phyloP scores from a whole-genome alignment of 371 early-diverging fungal genomes.

The Lichtheimia ornata region DNA sequence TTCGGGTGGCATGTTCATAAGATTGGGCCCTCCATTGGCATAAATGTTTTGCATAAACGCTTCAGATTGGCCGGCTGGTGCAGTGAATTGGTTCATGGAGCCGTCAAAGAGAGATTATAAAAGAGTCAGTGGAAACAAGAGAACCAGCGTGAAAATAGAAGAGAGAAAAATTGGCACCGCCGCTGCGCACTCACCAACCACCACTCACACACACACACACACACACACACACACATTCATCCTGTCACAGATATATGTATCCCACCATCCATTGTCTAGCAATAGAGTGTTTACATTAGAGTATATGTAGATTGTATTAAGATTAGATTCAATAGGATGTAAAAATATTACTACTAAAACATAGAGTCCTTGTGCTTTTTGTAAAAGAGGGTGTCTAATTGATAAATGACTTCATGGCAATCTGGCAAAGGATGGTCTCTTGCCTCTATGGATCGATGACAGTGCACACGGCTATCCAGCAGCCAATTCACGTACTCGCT shows the following conservation, averaged over 20 bases:
- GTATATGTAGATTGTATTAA: no score
- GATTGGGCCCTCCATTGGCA: conserved; percentile 20
- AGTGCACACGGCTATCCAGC: conserved; percentile 34
- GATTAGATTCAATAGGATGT: not conserved
- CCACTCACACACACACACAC: no score
- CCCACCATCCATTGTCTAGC: no score
- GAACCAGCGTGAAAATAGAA: no score
- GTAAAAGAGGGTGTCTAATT: conserved; percentile 10
- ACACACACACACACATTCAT: no score
- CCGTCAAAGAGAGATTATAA: no score
- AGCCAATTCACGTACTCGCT: conserved; percentile 58
- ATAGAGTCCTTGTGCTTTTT: not conserved
- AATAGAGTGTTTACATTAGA: no score
- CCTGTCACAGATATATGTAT: no score
- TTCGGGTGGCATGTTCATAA: conserved; percentile 38
- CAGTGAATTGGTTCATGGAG: conserved; percentile 37
- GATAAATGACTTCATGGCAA: conserved; percentile 10
- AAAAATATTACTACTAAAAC: not conserved
- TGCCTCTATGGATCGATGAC: not conserved
- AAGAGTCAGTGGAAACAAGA: no score
- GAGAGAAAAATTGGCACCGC: no score
- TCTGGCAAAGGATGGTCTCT: not conserved
- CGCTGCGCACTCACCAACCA: no score
- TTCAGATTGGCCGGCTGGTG: conserved; percentile 27
- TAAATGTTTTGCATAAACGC: conserved; percentile 31